Base-by-base conservation (phyloP, 352 stramenopile genomes). In the Globisporangium canariense region DNA sequence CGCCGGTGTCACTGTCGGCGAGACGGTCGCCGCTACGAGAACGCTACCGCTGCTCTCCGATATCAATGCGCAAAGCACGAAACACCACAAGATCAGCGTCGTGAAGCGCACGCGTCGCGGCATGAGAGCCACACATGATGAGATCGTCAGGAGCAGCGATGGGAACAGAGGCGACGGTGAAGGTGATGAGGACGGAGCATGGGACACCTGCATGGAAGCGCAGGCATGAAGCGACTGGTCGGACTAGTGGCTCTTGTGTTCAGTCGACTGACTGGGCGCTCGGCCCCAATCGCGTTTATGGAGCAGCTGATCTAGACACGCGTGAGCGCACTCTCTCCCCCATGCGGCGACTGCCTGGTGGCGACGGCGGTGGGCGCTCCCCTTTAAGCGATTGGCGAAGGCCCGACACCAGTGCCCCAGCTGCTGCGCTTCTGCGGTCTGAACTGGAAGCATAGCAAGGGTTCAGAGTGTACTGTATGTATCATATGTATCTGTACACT, bases 271-370 rank as follows among this genome's bases (percentile, higher is more conserved):
- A 56, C 25, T 57, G 51, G 50, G 28, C 50, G 32, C 50, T 56
- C 34, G 50, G 51, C 51, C 51, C 28, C 51, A 40, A 40, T 57
- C 51, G 51, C 51, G 51, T 40, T 57, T 57, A 13, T 57, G 51
- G 28, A 47, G 28, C 34, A 41, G 11, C 28, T 40, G 34, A 38
- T 10, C 13, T n/a, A 46, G 40, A 46, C 50, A 41, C 34, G 50
- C 50, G 32, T 36, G 50, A n/a, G 1, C 16, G 8, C 49, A 18
- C 25, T n/a, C 47, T 56, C 28, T 40, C 28, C 14, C 50, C 18
- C 51, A 57, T 30, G 28, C 20, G 51, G 11, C 28, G 16, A 28
- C 51, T 43, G 51, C 16, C 14, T 34, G 50, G 7, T 40, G 50
- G 25, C n/a, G 50, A 38, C 14, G 22, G 22, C 4, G 14, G 46